Evolutionary conservation across 139 green algal species (phyloP).

Genomic region (Micromonas commoda): DNA sequence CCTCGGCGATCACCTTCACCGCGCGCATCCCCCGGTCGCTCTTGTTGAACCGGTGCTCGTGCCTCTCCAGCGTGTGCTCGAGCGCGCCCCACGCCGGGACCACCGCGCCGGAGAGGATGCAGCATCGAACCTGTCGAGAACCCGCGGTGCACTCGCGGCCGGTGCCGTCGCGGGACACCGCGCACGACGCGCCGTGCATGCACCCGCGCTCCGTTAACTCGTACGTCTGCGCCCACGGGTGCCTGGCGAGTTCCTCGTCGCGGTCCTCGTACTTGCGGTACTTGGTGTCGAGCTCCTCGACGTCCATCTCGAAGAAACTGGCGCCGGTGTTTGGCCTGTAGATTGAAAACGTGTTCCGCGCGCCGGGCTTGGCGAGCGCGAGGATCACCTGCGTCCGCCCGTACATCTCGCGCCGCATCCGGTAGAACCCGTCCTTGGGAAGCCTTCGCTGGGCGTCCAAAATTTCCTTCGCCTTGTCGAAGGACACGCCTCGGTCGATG

Average conservation of each 20-base stretch:
- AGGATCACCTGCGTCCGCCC: slow-evolving; percentile 22
- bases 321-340: slow-evolving; percentile 31
- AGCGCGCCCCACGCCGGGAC: slow-evolving; percentile 12
- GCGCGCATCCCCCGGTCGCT: slow-evolving; percentile 17
- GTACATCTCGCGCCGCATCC: slow-evolving; percentile 35
- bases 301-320: slow-evolving; percentile 72
- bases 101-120: slow-evolving; percentile 16
- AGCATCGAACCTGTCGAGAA: background rate
- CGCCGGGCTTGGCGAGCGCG: slow-evolving; percentile 40
- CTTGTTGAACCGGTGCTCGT: slow-evolving; percentile 7
- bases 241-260: background rate
- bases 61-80: background rate
- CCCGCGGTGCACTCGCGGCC: background rate
- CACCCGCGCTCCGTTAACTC: background rate
- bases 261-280: background rate
- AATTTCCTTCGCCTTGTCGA: slow-evolving; percentile 8
- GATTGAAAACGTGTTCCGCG: slow-evolving; percentile 28
- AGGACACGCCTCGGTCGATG: slow-evolving; percentile 29
- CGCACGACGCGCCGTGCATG: slow-evolving; percentile 16
- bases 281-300: slow-evolving; percentile 18
- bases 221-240: slow-evolving; percentile 6
- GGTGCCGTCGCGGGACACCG: background rate
- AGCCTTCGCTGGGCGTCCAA: background rate
- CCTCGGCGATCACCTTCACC: background rate
- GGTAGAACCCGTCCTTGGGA: slow-evolving; percentile 22